Percentiles rank a stretch among this genome's conserved stretches.
phyloP scores from a whole-genome alignment of 768 basidiomycete genomes.

The Amanita exitialis region DNA sequence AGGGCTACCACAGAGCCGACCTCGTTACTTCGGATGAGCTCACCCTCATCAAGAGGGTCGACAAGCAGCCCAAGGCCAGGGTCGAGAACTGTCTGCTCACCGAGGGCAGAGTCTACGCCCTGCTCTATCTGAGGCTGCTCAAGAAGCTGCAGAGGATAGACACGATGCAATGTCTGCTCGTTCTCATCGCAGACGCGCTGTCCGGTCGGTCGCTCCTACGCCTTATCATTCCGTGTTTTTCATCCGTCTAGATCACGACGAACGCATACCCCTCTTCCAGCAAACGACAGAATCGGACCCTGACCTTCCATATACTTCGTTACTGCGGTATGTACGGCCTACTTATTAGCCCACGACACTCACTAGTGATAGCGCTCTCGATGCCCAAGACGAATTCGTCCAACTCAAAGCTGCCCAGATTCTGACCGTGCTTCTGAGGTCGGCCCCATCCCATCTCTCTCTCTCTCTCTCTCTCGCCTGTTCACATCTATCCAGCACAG shows the following conservation, averaged over 20 bases:
- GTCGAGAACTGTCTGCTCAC: conserved; percentile 70
- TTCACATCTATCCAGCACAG: conserved; percentile 3
- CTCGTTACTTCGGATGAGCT: conserved; percentile 86
- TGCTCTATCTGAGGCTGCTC: conserved; percentile 84
- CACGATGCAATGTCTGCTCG: conserved; percentile 80
- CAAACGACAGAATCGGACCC: conserved; percentile 53
- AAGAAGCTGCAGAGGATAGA: conserved; percentile 77
- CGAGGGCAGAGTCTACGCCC: conserved; percentile 75
- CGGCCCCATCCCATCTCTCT: conserved; percentile 7
- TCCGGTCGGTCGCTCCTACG: conserved; percentile 37
- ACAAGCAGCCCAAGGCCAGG: conserved; percentile 67
- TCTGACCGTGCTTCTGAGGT: conserved; percentile 79
- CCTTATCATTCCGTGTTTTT: background rate
- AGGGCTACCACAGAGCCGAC: conserved; percentile 86
- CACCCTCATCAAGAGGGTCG: conserved; percentile 80
- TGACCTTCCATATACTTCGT: conserved; percentile 70
- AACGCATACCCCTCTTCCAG: conserved; percentile 71
- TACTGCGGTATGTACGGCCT: conserved; percentile 48
- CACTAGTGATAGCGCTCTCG: conserved; percentile 46
- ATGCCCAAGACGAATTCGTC: conserved; percentile 90
- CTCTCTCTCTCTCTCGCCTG: background rate
- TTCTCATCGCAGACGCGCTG: conserved; percentile 83
- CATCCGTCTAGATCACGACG: conserved; percentile 64
- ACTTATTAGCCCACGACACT: background rate
- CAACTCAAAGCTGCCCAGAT: conserved; percentile 86